A percentile compares a stretch with the other conserved stretches of the same genome.
phyloP scores from a whole-genome alignment of 2,329 filamentous ascomycete genomes.

The Alternaria burnsii region DNA sequence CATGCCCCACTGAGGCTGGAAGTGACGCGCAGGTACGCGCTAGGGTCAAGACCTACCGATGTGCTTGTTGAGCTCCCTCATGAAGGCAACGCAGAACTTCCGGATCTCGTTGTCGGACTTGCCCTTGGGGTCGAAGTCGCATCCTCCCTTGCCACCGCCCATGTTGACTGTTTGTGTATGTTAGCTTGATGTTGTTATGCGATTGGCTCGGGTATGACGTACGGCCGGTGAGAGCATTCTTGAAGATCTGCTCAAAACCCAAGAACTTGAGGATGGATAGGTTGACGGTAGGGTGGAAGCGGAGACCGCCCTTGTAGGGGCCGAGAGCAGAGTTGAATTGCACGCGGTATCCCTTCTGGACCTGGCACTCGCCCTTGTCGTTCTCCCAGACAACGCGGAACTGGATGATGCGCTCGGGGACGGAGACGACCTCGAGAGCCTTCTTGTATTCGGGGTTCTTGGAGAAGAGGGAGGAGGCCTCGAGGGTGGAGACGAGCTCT shows the following conservation, averaged over 20 bases:
- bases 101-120: slow-evolving; percentile 98
- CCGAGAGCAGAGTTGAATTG: slow-evolving; percentile 98
- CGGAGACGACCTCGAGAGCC: slow-evolving; percentile 84
- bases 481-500: slow-evolving; percentile 95
- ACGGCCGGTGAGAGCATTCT: slow-evolving; percentile 97
- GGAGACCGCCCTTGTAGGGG: slow-evolving; percentile 96
- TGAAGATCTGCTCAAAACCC: slow-evolving; percentile 99
- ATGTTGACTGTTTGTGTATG: slow-evolving; percentile 73
- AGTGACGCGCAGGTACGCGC: slow-evolving; percentile 11
- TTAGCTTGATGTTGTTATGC: slow-evolving; percentile 14
- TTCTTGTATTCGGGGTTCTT: slow-evolving; percentile 95
- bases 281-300: slow-evolving; percentile 91
- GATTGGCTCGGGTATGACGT: slow-evolving; percentile 52
- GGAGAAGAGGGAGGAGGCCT: slow-evolving; percentile 90
- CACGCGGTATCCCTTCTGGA: slow-evolving; percentile 95
- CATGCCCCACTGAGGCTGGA: slow-evolving; percentile 20
- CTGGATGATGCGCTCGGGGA: slow-evolving; percentile 95
- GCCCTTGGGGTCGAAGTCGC: slow-evolving; percentile 99
- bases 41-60: slow-evolving; percentile 60
- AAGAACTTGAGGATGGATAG: slow-evolving; percentile 88
- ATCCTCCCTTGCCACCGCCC: slow-evolving; percentile 96
- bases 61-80: slow-evolving; percentile 94
- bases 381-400: slow-evolving; percentile 98
- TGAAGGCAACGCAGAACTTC: slow-evolving; percentile 95
- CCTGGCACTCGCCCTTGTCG: slow-evolving; percentile 85